These are phyloP conservation scores for Musa beccarii DNA, from an alignment of 176 grass and related monocot genomes.

Conservation along the genomic window DNA sequence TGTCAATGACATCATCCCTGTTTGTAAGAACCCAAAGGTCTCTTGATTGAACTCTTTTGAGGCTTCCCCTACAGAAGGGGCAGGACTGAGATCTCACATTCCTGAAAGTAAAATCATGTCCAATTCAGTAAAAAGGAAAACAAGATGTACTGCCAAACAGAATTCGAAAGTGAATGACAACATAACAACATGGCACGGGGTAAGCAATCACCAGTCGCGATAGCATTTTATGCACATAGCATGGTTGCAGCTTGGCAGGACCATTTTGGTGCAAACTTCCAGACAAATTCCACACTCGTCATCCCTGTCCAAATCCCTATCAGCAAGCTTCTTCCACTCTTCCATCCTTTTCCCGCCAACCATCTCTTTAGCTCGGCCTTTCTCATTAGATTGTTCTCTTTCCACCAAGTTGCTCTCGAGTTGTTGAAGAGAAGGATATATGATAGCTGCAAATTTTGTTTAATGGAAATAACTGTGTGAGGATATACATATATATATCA, in stretches of 20 bases:
- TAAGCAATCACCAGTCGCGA: constrained; percentile 46
- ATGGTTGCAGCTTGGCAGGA: constrained; percentile 74
- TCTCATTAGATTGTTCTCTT: constrained; percentile 71
- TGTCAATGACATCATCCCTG: constrained; percentile 41
- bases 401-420: constrained; percentile 21
- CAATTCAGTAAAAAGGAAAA: neutral
- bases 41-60: constrained; percentile 32
- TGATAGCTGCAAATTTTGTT: constrained; percentile 1
- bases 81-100: constrained; percentile 45
- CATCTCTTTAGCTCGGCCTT: constrained; percentile 49
- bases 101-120: constrained; percentile 22
- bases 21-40: constrained; percentile 41
- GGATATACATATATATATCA: neutral
- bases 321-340: constrained; percentile 34
- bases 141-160: neutral
- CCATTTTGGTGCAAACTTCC: constrained; percentile 72
- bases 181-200: neutral
- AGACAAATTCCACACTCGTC: constrained; percentile 87
- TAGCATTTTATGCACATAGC: constrained; percentile 69
- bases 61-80: constrained; percentile 54
- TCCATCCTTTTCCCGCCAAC: constrained; percentile 59
- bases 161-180: neutral
- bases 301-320: constrained; percentile 70
- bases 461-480: neutral
- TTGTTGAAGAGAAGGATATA: constrained; percentile 20